These are phyloP conservation scores for Amanita muscaria DNA, from an alignment of 768 basidiomycete species.

Conservation along the genomic window DNA sequence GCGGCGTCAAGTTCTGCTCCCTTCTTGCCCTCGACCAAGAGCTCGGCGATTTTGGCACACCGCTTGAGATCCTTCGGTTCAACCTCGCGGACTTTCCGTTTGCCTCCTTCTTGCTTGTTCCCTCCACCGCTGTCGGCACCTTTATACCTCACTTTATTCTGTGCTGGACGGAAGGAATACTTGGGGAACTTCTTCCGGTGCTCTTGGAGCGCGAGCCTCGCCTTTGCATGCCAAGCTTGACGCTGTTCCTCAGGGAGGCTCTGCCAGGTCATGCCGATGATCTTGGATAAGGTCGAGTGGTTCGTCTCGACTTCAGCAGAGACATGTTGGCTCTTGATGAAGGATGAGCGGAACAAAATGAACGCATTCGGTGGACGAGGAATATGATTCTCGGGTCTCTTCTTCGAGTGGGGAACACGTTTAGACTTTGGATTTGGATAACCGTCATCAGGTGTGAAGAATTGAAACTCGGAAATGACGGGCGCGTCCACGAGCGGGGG, in stretches of 20 bases:
- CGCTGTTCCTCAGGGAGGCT: slow-evolving; percentile 64
- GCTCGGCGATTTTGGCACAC: slow-evolving; percentile 58
- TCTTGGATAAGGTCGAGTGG: slow-evolving; percentile 76
- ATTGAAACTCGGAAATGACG: slow-evolving; percentile 26
- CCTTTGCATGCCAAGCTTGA: slow-evolving; percentile 65
- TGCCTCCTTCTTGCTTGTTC: slow-evolving; percentile 19
- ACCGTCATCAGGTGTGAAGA: slow-evolving; percentile 41
- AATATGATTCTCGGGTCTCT: slow-evolving; percentile 62
- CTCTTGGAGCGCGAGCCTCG: slow-evolving; percentile 60
- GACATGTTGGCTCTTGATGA: slow-evolving; percentile 70
- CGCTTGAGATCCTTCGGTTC: slow-evolving; percentile 55
- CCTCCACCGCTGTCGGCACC: slow-evolving; percentile 10
- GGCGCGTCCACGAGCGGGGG: slow-evolving; percentile 28
- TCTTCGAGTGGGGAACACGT: slow-evolving; percentile 43
- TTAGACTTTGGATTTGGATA: slow-evolving; percentile 20
- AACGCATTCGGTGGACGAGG: slow-evolving; percentile 80
- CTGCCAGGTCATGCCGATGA: slow-evolving; percentile 76
- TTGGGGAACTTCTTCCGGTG: slow-evolving; percentile 69
- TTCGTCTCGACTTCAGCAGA: slow-evolving; percentile 70
- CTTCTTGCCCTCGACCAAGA: slow-evolving; percentile 47
- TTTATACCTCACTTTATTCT: slow-evolving; percentile 32
- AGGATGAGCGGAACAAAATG: slow-evolving; percentile 75
- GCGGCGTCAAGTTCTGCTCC: slow-evolving; percentile 49
- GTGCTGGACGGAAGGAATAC: slow-evolving; percentile 65
- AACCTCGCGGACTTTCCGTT: slow-evolving; percentile 52